Base-by-base conservation (phyloP, 179 eudicot species). In the Heliamphora pulchella region DNA sequence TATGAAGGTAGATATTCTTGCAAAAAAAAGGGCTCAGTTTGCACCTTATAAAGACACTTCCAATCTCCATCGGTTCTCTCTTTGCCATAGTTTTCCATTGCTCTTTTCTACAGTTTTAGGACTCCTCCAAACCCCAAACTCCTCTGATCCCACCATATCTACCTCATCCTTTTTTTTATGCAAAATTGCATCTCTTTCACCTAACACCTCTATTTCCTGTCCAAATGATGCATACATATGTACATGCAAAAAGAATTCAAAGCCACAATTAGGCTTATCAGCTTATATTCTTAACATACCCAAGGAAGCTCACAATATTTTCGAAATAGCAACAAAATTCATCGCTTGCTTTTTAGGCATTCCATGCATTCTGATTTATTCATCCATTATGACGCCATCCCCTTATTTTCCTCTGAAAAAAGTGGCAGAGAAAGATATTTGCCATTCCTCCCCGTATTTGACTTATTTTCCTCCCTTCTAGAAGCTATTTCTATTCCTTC, bases 1-100 rank as follows among this genome's bases (percentile, higher is more conserved):
- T 47, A 31, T 46, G 54, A 47, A 46, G 74, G 74, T 71, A 13
- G 5, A 8, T 70, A 46, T 14, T 70, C 74, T 47, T 47, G 20
- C 74, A 18, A 47, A 71, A 71, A 18, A 18, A 71, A 51, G 74
- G 2, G n/a, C 11, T 20, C 7, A 61, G 64, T 71, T 47, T 47
- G 74, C 74, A 71, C 47, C 13, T 57, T 71, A 15, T n/a, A 17
- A 48, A 15, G 13, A 13, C 39, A 48, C 17, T 18, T 51, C 61
- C 59, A 9, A 72, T 20, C 75, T 18, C 57, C 75, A 50, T 48
- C 41, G n/a, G 58, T 8, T 50, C 75, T 71, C 58, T 50, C 13
- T 71, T 50, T 48, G 17, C 54, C 75, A 71, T 18, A 14, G 41
- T 71, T 50, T 71, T 71, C 75, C 58, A 2, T 71, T 48, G 18